Evolutionary conservation across 1,139 yeast species (phyloP), one percentile per base, ranked within the genome.

Genomic region (Blastobotrys raffinosifermentans): DNA sequence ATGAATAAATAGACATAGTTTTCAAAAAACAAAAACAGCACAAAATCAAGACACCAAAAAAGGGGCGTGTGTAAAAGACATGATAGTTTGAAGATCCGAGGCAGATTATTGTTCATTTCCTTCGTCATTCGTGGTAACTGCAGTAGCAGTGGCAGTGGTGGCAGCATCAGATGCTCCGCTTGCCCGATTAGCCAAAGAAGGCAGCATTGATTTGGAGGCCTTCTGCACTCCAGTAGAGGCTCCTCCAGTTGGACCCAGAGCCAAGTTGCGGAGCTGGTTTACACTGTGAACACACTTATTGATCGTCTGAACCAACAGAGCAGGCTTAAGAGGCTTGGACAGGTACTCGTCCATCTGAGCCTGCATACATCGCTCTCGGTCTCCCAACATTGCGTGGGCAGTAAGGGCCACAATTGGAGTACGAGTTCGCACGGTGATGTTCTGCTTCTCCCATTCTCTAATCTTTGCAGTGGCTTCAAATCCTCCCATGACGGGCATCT

Each of bases 401-500:
- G 95, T 85, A 40, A 85, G 67, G 0, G 95, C 94, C 52, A 85
- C 85, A 49, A 85, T 84, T 17, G 94, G 94, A 1, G 93, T 80
- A 44, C 94, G 70, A 44, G 84, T 85, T 21, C 72, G 66, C 25
- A 80, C 78, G n/a, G 85, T 85, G 45, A 80, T 77, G 35, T 78
- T 71, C 59, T 80, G 84, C 65, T 73, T 77, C 61, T 85, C 95
- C 93, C 93, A 84, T 57, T 81, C 89, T 51, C 94, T 68, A 39
- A 85, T 85, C 58, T 77, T 75, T 40, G 81, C 85, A 1, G 94
- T 84, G 3, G 94, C 94, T 56, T 85, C 94, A 57, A 85, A 85
- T 0, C 95, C 95, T 31, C 94, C 94, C 93, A 85, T 84, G 6
- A 84, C 86, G 4, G 95, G 95, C 95, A 85, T 85, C 61, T 85